Base-by-base conservation (phyloP, 1,139 yeast species). In the Diutina scorzettiae region DNA sequence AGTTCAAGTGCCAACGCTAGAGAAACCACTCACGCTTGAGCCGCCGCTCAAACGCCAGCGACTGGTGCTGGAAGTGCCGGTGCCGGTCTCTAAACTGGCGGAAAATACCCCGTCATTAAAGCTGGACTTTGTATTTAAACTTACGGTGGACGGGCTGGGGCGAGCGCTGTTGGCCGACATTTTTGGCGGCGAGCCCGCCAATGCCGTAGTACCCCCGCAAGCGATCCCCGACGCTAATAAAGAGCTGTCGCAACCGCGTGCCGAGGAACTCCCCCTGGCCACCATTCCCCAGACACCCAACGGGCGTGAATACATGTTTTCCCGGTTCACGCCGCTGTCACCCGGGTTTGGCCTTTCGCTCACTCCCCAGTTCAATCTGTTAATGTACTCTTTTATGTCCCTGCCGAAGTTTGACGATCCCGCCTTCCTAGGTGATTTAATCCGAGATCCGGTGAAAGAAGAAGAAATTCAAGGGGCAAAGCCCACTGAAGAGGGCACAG, bases 301-400 rank as follows among this genome's bases (percentile, higher is more conserved):
- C 17, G 34, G 37, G 29, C 37, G 41, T 5, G 33, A 23, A 33
- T 40, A 39, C 28, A 25, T 39, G 24, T 40, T 25, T 28, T 5
- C 32, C 31, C 21, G 41, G 24, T 28, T 28, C 33, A 30, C 41
- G 23, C 37, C 36, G 18, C 14, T 19, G 7, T 16, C n/a, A 31
- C 46, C 54, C 43, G 51, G 57, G 11, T 61, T 59, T 49, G 66
- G 63, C 49, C 59, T 66, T 47, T 32, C 37, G 24, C 37, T 32
- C 37, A 67, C 72, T 12, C 72, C 73, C 2, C 71, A 64, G 46
- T 64, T 67, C 54, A 66, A 64, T 49, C 57, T 67, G 14, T 55
- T 66, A 56, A 66, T 67, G 70, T 60, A 64, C 50, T 59, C 67
- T 24, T 59, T 64, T 55, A 59, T 64, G 59, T 3, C 66, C 59